Percentiles rank a stretch among this genome's conserved stretches.
These are phyloP conservation scores for Inonotus hispidus DNA, from an alignment of 1,284 basidiomycete species.

Conservation along the genomic window DNA sequence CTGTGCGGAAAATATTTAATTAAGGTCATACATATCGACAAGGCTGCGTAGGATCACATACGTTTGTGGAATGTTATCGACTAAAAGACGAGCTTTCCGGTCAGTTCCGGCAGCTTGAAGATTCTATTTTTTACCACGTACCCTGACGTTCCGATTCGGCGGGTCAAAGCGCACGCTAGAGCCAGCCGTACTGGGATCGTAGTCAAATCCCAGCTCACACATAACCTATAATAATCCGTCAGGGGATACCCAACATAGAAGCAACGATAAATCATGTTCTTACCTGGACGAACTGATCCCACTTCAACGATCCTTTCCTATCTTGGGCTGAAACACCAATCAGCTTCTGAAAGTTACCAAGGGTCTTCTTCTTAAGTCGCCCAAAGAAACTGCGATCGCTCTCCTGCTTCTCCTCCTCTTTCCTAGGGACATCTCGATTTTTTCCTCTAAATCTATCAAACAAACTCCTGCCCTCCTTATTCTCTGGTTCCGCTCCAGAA, in stretches of 20 bases:
- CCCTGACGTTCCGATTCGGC: conserved; percentile 50
- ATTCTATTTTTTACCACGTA: conserved; percentile 31
- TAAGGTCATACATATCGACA: background rate
- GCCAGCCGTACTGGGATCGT: conserved; percentile 68
- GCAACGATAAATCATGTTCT: conserved; percentile 2
- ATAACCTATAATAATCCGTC: conserved; percentile 47
- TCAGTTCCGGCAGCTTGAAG: conserved; percentile 12
- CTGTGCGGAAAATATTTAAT: conserved; percentile 31
- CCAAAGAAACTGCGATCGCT: conserved; percentile 48
- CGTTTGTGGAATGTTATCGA: conserved; percentile 74
- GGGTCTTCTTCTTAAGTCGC: conserved; percentile 53
- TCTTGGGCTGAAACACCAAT: conserved; percentile 51
- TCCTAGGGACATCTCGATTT: conserved; percentile 30
- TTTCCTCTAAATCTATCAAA: conserved; percentile 44
- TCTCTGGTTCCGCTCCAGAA: conserved; percentile 30
- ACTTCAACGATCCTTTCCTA: conserved; percentile 61
- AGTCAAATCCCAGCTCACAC: conserved; percentile 70
- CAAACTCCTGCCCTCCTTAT: conserved; percentile 39
- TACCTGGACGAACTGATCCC: conserved; percentile 63
- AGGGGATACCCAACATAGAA: background rate
- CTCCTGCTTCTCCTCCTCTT: conserved; percentile 30
- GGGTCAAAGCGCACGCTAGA: conserved; percentile 80
- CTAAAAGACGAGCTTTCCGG: conserved; percentile 29
- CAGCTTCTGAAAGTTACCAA: conserved; percentile 56
- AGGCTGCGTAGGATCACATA: conserved; percentile 31